Conservation (phyloP, 139 green algal species). For the Closterium sp. region DNA sequence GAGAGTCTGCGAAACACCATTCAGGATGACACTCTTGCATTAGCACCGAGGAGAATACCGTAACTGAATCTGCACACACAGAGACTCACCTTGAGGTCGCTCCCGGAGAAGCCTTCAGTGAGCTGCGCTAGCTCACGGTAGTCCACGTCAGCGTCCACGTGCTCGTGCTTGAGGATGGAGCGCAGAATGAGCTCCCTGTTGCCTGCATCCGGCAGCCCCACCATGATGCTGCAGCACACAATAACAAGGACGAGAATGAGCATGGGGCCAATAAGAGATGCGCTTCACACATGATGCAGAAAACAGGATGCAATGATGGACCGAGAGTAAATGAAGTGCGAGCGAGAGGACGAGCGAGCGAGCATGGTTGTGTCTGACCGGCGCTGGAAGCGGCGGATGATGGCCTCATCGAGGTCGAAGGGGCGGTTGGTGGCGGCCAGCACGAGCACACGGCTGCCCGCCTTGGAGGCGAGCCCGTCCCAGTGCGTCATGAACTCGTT, state of each 20-base stretch:
- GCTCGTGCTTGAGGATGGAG: conserved; percentile 28
- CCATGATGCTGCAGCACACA: conserved; percentile 54
- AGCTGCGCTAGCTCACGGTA: conserved; percentile 16
- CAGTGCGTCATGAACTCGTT: conserved; percentile 73
- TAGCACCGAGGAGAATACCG: neutral
- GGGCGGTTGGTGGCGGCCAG: conserved; percentile 76
- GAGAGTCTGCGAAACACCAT: neutral
- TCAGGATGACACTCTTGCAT: neutral
- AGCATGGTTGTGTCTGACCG: neutral
- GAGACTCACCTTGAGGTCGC: conserved; percentile 58
- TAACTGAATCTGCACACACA: neutral
- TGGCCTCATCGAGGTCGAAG: conserved; percentile 73
- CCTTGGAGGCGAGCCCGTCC: conserved; percentile 66
- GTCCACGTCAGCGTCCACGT: conserved; percentile 27
- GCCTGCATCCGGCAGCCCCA: conserved; percentile 62
- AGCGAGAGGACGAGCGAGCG: no score
- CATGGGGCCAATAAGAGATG: neutral
- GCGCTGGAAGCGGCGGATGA: conserved; percentile 64
- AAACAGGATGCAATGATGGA: no score
- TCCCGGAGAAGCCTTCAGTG: conserved; percentile 53
- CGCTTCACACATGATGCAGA: no score
- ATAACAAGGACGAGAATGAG: neutral
- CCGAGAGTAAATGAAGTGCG: no score
- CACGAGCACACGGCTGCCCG: conserved; percentile 62
- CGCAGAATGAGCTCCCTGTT: conserved; percentile 61